Conservation (phyloP, 2,329 filamentous ascomycete genomes). For the Anisogramma anomala region DNA sequence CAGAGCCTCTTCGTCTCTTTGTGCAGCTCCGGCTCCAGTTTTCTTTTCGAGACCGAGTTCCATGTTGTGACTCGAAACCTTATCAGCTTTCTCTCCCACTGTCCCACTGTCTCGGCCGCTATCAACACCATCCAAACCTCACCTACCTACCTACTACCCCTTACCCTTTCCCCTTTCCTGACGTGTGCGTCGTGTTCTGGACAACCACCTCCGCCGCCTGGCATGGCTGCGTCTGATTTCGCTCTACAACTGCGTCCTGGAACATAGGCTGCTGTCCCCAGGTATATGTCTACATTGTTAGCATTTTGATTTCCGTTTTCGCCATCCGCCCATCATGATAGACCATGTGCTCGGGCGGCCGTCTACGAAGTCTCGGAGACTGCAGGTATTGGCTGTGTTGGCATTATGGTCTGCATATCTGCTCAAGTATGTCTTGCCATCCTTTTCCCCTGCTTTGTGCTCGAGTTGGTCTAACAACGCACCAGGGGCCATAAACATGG, state of each 20-base stretch:
- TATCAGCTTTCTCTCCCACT: not conserved
- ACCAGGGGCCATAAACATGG: slow-evolving; percentile 74
- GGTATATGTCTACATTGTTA: too few relatives aligned
- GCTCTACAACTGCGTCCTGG: not conserved
- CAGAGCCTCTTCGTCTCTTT: too few relatives aligned
- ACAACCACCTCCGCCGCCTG: not conserved
- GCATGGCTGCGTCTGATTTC: slow-evolving; percentile 1
- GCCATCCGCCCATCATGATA: slow-evolving; percentile 36
- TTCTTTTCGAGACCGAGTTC: too few relatives aligned
- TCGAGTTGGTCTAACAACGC: slow-evolving; percentile 12
- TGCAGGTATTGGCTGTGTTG: slow-evolving; percentile 84
- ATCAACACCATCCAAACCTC: not conserved
- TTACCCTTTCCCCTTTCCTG: not conserved
- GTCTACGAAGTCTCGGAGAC: slow-evolving; percentile 80
- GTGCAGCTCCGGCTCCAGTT: too few relatives aligned
- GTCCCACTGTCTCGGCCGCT: not conserved
- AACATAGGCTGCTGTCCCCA: not conserved
- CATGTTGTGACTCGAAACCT: too few relatives aligned
- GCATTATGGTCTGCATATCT: slow-evolving; percentile 86
- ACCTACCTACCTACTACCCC: too few relatives aligned
- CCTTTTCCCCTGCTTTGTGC: slow-evolving; percentile 5
- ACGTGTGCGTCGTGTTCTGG: not conserved
- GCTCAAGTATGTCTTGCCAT: slow-evolving; percentile 43
- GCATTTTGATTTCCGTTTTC: not conserved
- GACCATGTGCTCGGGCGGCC: slow-evolving; percentile 89